Conservation (phyloP, 2,329 filamentous ascomycete genomes). For the Colletotrichum chlorophyti region DNA sequence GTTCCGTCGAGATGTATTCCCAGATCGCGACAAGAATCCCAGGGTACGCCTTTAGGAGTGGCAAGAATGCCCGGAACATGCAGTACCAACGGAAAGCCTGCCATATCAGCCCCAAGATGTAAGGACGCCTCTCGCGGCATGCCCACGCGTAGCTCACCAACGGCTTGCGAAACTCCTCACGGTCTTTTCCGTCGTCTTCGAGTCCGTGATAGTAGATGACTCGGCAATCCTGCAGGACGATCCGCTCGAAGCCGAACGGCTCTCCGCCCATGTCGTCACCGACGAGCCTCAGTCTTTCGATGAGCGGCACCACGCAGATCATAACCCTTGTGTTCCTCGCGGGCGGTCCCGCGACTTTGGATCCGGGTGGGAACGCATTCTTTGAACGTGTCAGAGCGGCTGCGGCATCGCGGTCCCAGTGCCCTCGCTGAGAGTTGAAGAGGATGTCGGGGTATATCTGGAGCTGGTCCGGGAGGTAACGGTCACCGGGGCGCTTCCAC, state of each 20-base stretch:
- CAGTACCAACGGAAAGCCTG: too few relatives aligned
- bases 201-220: slow-evolving; percentile 40
- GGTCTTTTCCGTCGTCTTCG: slow-evolving; percentile 32
- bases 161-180: slow-evolving; percentile 18
- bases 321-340: slow-evolving; percentile 37
- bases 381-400: too few relatives aligned
- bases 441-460: slow-evolving; percentile 30
- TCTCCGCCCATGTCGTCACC: slow-evolving; percentile 8
- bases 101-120: too few relatives aligned
- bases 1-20: too few relatives aligned
- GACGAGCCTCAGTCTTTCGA: slow-evolving; percentile 31
- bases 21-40: too few relatives aligned
- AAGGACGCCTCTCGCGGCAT: too few relatives aligned
- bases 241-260: slow-evolving; percentile 21
- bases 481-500: slow-evolving; percentile 39
- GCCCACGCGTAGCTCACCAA: slow-evolving; percentile 31
- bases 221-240: slow-evolving; percentile 34
- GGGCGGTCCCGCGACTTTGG: too few relatives aligned
- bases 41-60: too few relatives aligned
- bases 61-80: too few relatives aligned
- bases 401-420: too few relatives aligned
- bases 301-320: slow-evolving; percentile 37
- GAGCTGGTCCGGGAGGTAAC: slow-evolving; percentile 30
- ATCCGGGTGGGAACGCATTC: too few relatives aligned
- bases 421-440: too few relatives aligned